Conservation (phyloP, 768 basidiomycete genomes). For the Rhizopogon rudus region DNA sequence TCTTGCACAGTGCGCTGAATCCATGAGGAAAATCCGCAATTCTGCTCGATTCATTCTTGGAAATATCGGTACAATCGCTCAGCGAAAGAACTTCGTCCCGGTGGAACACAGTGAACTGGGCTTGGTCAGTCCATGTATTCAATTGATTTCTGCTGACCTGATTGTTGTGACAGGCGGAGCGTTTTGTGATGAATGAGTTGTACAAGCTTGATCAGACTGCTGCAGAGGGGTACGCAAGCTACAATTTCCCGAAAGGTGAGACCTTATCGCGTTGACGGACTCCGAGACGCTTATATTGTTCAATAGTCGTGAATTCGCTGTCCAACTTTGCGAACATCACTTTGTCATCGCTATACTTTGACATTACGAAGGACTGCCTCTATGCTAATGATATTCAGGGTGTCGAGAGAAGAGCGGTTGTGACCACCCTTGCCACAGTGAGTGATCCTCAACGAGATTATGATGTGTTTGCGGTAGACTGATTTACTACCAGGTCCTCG, state of each 20-base stretch:
- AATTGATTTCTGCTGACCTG: not conserved
- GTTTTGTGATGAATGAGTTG: constrained; percentile 83
- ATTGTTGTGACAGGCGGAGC: constrained; percentile 54
- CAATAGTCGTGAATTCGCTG: constrained; percentile 64
- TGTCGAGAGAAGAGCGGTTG: constrained; percentile 53
- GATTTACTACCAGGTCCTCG: constrained; percentile 45
- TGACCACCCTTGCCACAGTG: constrained; percentile 72
- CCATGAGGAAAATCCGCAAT: constrained; percentile 80
- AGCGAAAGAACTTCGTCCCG: not conserved
- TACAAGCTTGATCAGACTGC: constrained; percentile 65
- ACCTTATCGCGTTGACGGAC: not conserved
- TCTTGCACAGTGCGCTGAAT: constrained; percentile 70
- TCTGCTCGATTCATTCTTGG: constrained; percentile 84
- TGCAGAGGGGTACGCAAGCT: constrained; percentile 61
- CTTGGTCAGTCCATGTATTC: constrained; percentile 43
- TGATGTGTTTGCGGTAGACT: not conserved
- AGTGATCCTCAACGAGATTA: constrained; percentile 8
- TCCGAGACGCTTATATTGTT: constrained; percentile 1
- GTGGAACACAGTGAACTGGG: constrained; percentile 43
- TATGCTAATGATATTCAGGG: constrained; percentile 62
- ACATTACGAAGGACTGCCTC: constrained; percentile 84
- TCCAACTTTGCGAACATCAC: constrained; percentile 78
- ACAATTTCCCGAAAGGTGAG: constrained; percentile 81
- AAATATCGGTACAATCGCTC: constrained; percentile 45
- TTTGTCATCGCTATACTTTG: constrained; percentile 88